A percentile compares a stretch with the other conserved stretches of the same genome.
Evolutionary conservation across 805 yeast genomes (phyloP).

Genomic region (Metschnikowia chrysomelidarum): DNA sequence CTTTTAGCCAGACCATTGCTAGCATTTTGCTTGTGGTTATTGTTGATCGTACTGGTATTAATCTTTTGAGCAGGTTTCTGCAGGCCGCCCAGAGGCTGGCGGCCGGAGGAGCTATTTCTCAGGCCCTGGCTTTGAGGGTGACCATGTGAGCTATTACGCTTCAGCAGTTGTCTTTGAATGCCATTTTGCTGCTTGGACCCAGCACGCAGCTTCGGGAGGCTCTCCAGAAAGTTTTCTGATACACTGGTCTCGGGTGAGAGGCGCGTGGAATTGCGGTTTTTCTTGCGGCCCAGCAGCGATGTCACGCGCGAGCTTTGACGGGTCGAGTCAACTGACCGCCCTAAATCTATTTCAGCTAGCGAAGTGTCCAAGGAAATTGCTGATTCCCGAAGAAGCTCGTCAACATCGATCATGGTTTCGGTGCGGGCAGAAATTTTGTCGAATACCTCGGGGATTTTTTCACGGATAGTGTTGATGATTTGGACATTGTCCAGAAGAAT

Average conservation of each 20-base stretch:
- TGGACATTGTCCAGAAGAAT: conserved; percentile 48
- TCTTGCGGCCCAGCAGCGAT: conserved; percentile 18
- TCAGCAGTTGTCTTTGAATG: conserved; percentile 8
- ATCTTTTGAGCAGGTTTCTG: conserved; percentile 6
- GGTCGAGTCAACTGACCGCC: conserved; percentile 2
- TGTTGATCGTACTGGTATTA: conserved; percentile 3
- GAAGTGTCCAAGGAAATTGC: conserved; percentile 27
- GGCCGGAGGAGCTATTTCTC: conserved; percentile 6
- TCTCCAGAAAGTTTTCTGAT: conserved; percentile 19
- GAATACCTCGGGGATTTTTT: conserved; percentile 34
- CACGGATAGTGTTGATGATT: conserved; percentile 39
- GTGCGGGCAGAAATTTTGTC: conserved; percentile 29
- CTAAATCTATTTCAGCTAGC: conserved; percentile 6
- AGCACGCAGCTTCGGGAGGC: conserved; percentile 8
- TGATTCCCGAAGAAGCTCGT: conserved; percentile 33
- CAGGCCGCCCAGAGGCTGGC: conserved; percentile 12
- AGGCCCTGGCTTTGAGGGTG: conserved; percentile 3
- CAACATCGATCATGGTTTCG: conserved; percentile 32
- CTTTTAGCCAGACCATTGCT: conserved; percentile 14
- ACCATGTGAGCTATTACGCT: conserved; percentile 7
- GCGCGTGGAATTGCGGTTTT: conserved; percentile 34
- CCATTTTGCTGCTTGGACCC: conserved; percentile 6
- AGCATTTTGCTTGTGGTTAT: conserved; percentile 8
- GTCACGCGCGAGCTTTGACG: conserved; percentile 8
- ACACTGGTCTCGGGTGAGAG: conserved; percentile 19